Percentiles rank a stretch among this genome's conserved stretches.
Conservation (phyloP, 2,329 filamentous ascomycete genomes). For the Dactylellina sp. region DNA sequence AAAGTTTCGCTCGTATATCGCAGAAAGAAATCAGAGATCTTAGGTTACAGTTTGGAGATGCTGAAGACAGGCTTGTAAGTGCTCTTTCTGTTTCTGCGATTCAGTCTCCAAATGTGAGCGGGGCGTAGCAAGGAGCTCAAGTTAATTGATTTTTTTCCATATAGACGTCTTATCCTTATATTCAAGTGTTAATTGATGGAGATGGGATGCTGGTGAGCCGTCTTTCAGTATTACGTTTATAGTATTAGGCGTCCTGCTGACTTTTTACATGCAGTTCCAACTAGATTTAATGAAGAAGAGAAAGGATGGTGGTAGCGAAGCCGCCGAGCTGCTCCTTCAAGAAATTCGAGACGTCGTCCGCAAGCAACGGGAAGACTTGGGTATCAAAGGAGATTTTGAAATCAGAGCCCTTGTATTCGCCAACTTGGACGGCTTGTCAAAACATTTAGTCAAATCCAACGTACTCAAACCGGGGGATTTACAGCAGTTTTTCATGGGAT, state of each 20-base stretch:
- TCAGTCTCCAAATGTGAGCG: no score
- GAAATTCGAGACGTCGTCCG: slow-evolving; percentile 56
- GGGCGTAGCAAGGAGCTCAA: not conserved
- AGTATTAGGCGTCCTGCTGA: slow-evolving; percentile 7
- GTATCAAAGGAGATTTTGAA: slow-evolving; percentile 61
- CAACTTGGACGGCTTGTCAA: slow-evolving; percentile 67
- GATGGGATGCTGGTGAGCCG: slow-evolving; percentile 71
- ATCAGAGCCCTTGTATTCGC: slow-evolving; percentile 69
- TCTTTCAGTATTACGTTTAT: not conserved
- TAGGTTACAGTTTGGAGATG: slow-evolving; percentile 30
- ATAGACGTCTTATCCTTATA: slow-evolving; percentile 67
- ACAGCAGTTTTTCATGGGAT: slow-evolving; percentile 71
- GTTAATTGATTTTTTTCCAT: slow-evolving; percentile 9
- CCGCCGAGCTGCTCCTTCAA: slow-evolving; percentile 60
- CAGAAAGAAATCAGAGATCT: slow-evolving; percentile 53
- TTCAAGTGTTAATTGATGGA: slow-evolving; percentile 73
- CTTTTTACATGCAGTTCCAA: slow-evolving; percentile 68
- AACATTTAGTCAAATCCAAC: slow-evolving; percentile 64
- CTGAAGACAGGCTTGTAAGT: slow-evolving; percentile 53
- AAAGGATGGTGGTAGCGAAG: slow-evolving; percentile 64
- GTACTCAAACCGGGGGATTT: slow-evolving; percentile 65
- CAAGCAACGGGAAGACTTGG: slow-evolving; percentile 39
- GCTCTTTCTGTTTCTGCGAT: no score
- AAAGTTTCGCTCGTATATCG: slow-evolving; percentile 43
- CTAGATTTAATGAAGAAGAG: slow-evolving; percentile 70